phyloP scores from a whole-genome alignment of 2,329 filamentous ascomycete species.

The Samsoniella hepiali region DNA sequence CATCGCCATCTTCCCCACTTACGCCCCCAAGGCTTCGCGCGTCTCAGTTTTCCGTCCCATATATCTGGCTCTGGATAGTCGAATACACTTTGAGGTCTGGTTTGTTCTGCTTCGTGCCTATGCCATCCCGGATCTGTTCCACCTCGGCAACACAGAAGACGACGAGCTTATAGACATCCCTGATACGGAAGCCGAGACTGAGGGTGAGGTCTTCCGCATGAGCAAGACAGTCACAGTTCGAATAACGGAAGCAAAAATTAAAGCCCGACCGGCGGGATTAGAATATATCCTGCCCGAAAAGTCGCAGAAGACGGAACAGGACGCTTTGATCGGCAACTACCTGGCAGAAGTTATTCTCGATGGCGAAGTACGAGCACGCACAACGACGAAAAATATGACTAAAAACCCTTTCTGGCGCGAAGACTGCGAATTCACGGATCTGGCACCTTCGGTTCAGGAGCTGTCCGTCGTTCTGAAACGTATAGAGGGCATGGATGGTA shows the following conservation, averaged over 20 bases:
- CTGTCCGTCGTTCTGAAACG: slow-evolving; percentile 71
- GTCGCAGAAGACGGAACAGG: slow-evolving; percentile 30
- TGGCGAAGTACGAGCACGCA: slow-evolving; percentile 73
- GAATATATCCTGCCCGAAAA: slow-evolving; percentile 26
- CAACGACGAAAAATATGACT: slow-evolving; percentile 66
- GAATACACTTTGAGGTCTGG: slow-evolving; percentile 96
- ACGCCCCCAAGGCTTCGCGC: slow-evolving; percentile 69
- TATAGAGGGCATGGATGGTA: slow-evolving; percentile 37
- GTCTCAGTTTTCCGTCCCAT: slow-evolving; percentile 81
- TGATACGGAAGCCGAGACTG: slow-evolving; percentile 37
- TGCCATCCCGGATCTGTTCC: slow-evolving; percentile 87
- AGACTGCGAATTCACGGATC: slow-evolving; percentile 71
- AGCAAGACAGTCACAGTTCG: slow-evolving; percentile 59
- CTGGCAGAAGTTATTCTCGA: slow-evolving; percentile 77
- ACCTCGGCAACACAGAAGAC: slow-evolving; percentile 46
- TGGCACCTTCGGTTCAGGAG: slow-evolving; percentile 66
- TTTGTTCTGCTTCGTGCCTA: slow-evolving; percentile 89
- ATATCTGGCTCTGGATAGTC: slow-evolving; percentile 81
- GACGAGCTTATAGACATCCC: slow-evolving; percentile 42
- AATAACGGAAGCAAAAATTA: slow-evolving; percentile 61
- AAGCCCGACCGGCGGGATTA: slow-evolving; percentile 31
- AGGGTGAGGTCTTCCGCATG: slow-evolving; percentile 55
- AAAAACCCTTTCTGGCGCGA: slow-evolving; percentile 80
- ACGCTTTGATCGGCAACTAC: slow-evolving; percentile 62
- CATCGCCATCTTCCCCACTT: slow-evolving; percentile 92